Evolutionary conservation across 163 green algal species (phyloP).

Genomic region (Volvox carteri): DNA sequence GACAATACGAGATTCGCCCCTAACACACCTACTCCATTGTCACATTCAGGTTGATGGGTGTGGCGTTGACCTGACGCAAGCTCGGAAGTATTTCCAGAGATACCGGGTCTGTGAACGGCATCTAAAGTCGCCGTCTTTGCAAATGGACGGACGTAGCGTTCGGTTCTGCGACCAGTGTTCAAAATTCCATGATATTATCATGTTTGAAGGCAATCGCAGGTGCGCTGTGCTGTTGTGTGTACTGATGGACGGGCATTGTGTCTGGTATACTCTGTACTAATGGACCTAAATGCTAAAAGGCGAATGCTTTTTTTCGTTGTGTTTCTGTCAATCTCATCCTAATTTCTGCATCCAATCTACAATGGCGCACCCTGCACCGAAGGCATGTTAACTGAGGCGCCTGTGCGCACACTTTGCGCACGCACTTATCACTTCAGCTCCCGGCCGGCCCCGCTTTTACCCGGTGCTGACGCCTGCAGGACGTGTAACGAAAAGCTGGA

Average conservation of each 20-base stretch:
- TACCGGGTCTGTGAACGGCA: constrained; percentile 48
- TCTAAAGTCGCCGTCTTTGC: constrained; percentile 23
- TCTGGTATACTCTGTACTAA: too few species aligned
- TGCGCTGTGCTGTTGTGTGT: not conserved
- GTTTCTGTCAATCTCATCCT: not conserved
- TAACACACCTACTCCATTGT: too few species aligned
- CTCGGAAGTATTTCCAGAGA: constrained; percentile 38
- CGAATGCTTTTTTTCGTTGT: too few species aligned
- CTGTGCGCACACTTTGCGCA: too few species aligned
- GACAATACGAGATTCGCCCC: not conserved
- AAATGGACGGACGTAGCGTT: constrained; percentile 26
- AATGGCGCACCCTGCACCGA: too few species aligned
- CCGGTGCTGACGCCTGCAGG: not conserved
- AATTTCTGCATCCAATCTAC: too few species aligned
- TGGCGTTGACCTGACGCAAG: not conserved
- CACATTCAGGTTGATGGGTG: constrained; percentile 37
- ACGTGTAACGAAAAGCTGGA: constrained; percentile 54
- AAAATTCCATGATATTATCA: constrained; percentile 37
- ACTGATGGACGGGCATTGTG: too few species aligned
- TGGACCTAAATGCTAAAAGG: too few species aligned
- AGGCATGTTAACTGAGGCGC: too few species aligned
- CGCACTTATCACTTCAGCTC: too few species aligned
- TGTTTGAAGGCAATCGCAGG: constrained; percentile 36
- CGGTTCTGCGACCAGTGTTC: constrained; percentile 51
- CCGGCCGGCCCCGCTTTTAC: too few species aligned